Evolutionary conservation across 331 rosid genomes (phyloP), one percentile per base, ranked within the genome.

Genomic region (Cydonia oblonga): DNA sequence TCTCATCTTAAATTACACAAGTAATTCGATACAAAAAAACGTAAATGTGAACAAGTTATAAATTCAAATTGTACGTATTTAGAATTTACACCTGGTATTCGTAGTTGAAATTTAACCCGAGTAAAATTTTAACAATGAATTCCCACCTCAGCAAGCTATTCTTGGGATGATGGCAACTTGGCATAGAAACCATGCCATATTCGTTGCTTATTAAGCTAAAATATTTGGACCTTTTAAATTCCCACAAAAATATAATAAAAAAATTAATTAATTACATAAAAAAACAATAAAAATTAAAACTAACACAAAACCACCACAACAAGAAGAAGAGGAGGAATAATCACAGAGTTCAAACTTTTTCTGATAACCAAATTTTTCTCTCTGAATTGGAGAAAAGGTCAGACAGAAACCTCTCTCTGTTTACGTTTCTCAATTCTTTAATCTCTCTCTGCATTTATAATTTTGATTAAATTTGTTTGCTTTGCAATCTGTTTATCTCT

Each of bases 71-170:
- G 4, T 18, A 63, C 3, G 2, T 16, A 30, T 30, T 62, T 5
- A 18, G 67, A 62, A 26, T 59, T 26, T 59, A 24, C 0, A 24
- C 0, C 29, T 25, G 0, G 6, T 14, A 14, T 26, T 15, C 15
- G n/a, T 16, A 15, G 8, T 8, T 1, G 1, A 30, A 63, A 30
- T 29, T 7, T 63, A 63, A 18, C 42, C 67, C 3, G 6, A 30
- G 24, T 28, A 28, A 53, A 40, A 11, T 40, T 14, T 40, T 3
- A 42, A 81, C 85, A 82, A 85, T 60, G 81, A 87, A 80, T 88
- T 76, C 77, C 92, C 90, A 88, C 78, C 90, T 79, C 89, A 82
- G 77, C 91, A 90, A 85, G 92, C 95, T 85, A 92, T 85, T 90
- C 88, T 86, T 72, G 83, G 85, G 87, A 78, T 73, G 81, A 80